Base-by-base conservation (phyloP, 2,329 filamentous ascomycete genomes). In the Sporothrix luriei region DNA sequence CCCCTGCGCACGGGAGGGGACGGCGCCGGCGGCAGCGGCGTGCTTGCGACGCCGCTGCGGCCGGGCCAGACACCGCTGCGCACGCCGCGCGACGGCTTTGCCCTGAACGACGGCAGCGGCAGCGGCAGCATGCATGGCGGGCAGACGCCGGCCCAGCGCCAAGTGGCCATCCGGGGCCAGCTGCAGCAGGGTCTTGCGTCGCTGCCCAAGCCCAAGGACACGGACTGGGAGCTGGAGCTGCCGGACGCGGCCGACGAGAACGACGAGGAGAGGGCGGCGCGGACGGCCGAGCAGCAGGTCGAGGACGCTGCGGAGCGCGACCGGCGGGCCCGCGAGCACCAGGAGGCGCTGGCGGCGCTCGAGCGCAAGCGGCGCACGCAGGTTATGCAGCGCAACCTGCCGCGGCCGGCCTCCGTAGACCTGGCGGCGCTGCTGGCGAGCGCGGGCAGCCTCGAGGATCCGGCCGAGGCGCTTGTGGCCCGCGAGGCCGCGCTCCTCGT, bases 221-320 rank as follows among this genome's bases (percentile, higher is more conserved):
- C 88, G 0, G 94, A 97, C 74, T 98, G 92, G 90, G 95, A 98
- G 74, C 87, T 98, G 59, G 94, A 97, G 77, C 82, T 97, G 46
- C 94, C 94, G 0, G 93, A 96, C 52, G 93, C 97, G 73, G 85
- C 97, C 73, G 85, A 91, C 73, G 82, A 86, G 72, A 92, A 95
- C 74, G 83, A 86, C 71, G 92, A 94, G 74, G 92, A 94, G 74
- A 76, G 81, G 3, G 79, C 78, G 29, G 76, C 77, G 6, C 79
- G 78, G 21, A 76, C 77, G 2, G 78, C 78, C 2, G 82, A 84
- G 57, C 84, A 89, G 66, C 76, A 85, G n/a, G 86, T 87, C 71
- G 85, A 87, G 75, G 84, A 86, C 73, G 82, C 84, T 0, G 93
- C 91, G 19, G 88, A 94, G 73, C 87, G 91, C 48, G 95, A 98